Conservation (phyloP, 192 early-diverging fungal genomes). For the Gaertneriomyces sp. region DNA sequence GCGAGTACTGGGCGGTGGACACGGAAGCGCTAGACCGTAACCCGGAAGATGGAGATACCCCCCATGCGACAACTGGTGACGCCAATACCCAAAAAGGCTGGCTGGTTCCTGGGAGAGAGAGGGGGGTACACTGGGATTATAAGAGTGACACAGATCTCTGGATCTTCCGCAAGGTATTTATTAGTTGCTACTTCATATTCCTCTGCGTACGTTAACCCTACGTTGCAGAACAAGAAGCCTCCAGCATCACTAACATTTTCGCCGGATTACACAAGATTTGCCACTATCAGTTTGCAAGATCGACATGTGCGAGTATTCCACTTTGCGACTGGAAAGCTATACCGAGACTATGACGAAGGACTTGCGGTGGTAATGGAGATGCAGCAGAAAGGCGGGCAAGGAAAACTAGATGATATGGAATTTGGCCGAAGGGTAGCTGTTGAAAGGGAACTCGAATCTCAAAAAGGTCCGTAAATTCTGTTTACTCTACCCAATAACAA, state of each 20-base stretch:
- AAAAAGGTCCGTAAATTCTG: conserved; percentile 42
- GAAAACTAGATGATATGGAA: conserved; percentile 94
- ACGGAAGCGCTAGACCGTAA: conserved; percentile 20
- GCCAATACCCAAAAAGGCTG: background rate
- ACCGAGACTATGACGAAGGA: conserved; percentile 89
- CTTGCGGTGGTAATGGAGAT: conserved; percentile 77
- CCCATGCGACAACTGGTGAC: too few relatives aligned
- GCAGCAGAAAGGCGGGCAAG: conserved; percentile 79
- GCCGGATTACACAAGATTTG: conserved; percentile 77
- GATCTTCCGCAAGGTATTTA: conserved; percentile 84
- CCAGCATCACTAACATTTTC: conserved; percentile 83
- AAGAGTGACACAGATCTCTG: conserved; percentile 96
- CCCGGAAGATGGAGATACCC: too few relatives aligned
- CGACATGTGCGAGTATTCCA: conserved; percentile 82
- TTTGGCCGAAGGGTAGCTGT: conserved; percentile 89
- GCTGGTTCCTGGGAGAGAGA: background rate
- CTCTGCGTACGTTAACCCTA: background rate
- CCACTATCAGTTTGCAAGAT: conserved; percentile 79
- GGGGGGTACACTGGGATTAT: conserved; percentile 58
- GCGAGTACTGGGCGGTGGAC: conserved; percentile 91
- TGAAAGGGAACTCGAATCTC: conserved; percentile 75
- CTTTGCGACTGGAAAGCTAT: conserved; percentile 78
- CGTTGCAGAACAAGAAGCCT: conserved; percentile 60
- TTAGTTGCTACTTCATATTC: background rate
- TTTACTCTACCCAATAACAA: conserved; percentile 43